These are phyloP conservation scores for Hemisphaericaspora xylofermentans DNA, from an alignment of 1,139 yeast species.

Conservation along the genomic window DNA sequence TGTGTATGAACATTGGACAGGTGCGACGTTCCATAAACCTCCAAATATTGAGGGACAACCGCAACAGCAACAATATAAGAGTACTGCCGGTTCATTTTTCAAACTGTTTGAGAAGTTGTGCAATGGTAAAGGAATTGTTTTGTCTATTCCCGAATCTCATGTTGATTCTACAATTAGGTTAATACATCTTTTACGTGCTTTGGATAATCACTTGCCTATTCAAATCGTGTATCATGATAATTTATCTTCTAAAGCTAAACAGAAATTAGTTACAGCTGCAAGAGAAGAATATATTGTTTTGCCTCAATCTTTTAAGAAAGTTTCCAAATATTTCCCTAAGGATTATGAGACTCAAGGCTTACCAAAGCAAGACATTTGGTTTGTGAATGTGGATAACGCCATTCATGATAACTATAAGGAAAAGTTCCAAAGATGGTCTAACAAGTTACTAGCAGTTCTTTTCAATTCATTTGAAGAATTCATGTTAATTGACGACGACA, in stretches of 20 bases:
- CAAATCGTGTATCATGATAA: conserved; percentile 39
- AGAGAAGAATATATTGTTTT: conserved; percentile 22
- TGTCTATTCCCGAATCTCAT: conserved; percentile 46
- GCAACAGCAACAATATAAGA: too few species aligned
- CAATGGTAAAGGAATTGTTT: too few species aligned
- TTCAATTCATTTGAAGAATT: conserved; percentile 52
- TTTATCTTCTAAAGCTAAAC: conserved; percentile 23
- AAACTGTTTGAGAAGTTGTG: too few species aligned
- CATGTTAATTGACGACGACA: conserved; percentile 52
- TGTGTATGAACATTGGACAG: conserved; percentile 47
- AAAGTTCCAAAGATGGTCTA: conserved; percentile 39
- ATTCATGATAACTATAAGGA: conserved; percentile 25
- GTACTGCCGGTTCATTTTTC: too few species aligned
- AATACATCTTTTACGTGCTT: conserved; percentile 44
- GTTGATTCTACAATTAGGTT: conserved; percentile 45
- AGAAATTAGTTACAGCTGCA: conserved; percentile 26
- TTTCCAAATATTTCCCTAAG: conserved; percentile 22
- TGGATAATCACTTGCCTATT: conserved; percentile 49
- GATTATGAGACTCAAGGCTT: conserved; percentile 25
- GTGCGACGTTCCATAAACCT: conserved; percentile 35
- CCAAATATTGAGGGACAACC: conserved; percentile 31
- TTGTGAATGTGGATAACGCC: conserved; percentile 39
- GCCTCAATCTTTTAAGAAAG: conserved; percentile 23
- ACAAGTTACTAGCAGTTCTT: conserved; percentile 49
- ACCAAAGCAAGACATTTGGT: conserved; percentile 43